A percentile compares a stretch with the other conserved stretches of the same genome.
phyloP scores from a whole-genome alignment of 139 green algal species.

The Asterochloris erici region DNA sequence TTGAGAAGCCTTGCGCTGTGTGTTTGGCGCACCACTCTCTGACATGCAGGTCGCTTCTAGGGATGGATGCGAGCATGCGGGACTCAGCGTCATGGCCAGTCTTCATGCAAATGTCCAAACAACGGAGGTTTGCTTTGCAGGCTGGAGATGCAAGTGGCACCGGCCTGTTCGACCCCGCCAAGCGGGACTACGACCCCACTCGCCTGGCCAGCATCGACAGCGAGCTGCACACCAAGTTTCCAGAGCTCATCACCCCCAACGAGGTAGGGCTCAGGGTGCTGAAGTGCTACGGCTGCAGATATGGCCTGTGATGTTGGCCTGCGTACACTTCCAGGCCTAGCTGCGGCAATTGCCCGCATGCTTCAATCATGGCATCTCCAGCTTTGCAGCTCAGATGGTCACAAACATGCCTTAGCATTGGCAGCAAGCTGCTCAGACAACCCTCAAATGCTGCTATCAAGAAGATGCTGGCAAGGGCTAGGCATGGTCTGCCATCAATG shows the following conservation, averaged over 20 bases:
- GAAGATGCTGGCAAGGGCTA: no score
- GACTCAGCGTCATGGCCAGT: background rate
- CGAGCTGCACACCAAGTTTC: conserved; percentile 43
- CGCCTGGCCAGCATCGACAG: conserved; percentile 47
- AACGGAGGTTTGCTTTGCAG: conserved; percentile 23
- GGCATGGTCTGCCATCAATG: no score
- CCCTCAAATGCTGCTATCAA: no score
- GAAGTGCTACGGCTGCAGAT: no score
- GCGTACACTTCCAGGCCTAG: background rate
- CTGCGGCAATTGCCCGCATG: no score
- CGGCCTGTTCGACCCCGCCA: conserved; percentile 55
- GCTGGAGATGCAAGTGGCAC: conserved; percentile 76
- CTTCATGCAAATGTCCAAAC: background rate
- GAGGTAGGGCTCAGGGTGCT: conserved; percentile 30
- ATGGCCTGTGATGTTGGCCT: background rate
- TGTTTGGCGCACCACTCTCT: no score
- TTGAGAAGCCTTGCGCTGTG: no score
- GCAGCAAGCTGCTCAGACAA: no score
- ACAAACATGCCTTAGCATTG: no score
- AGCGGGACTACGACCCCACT: conserved; percentile 38
- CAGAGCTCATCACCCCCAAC: conserved; percentile 48
- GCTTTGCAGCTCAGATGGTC: no score
- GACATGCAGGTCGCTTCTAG: background rate
- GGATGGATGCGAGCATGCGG: background rate
- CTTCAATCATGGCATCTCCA: no score